These are phyloP conservation scores for Coniochaeta sp. DNA, from an alignment of 2,329 filamentous ascomycete genomes.

Conservation along the genomic window DNA sequence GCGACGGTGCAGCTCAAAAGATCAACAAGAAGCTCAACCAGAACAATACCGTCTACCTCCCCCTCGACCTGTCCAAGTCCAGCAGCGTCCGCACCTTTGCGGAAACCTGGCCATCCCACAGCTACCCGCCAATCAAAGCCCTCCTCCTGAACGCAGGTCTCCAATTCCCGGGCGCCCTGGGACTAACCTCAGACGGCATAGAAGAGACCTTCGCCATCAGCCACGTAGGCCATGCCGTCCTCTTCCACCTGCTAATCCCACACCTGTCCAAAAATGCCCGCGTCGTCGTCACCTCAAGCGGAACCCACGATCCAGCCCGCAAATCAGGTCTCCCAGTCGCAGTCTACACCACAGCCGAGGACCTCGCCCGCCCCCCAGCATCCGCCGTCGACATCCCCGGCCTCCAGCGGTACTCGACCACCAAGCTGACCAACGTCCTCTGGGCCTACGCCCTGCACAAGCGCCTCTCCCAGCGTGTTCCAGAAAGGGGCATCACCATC, in stretches of 20 bases:
- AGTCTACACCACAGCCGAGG: constrained; percentile 29
- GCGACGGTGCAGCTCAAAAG: constrained; percentile 26
- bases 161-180: constrained; percentile 30
- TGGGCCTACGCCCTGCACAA: constrained; percentile 38
- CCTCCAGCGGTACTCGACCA: constrained; percentile 28
- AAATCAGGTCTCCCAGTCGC: constrained; percentile 34
- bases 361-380: constrained; percentile 32
- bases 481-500: constrained; percentile 26
- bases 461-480: constrained; percentile 19
- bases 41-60: constrained; percentile 31
- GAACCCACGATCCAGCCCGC: constrained; percentile 38
- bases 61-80: constrained; percentile 34
- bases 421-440: constrained; percentile 38
- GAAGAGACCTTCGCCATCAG: constrained; percentile 42
- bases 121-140: constrained; percentile 32
- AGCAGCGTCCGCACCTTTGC: constrained; percentile 33
- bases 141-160: constrained; percentile 42
- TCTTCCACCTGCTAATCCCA: constrained; percentile 36
- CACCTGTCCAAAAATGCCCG: constrained; percentile 29
- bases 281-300: constrained; percentile 36
- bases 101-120: constrained; percentile 22
- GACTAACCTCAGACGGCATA: constrained; percentile 25
- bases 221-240: constrained; percentile 35
- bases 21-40: constrained; percentile 35
- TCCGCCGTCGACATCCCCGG: constrained; percentile 22